Evolutionary conservation across 176 grass and related monocot species (phyloP), one percentile per base, ranked within the genome.

Genomic region (Ananas comosus): DNA sequence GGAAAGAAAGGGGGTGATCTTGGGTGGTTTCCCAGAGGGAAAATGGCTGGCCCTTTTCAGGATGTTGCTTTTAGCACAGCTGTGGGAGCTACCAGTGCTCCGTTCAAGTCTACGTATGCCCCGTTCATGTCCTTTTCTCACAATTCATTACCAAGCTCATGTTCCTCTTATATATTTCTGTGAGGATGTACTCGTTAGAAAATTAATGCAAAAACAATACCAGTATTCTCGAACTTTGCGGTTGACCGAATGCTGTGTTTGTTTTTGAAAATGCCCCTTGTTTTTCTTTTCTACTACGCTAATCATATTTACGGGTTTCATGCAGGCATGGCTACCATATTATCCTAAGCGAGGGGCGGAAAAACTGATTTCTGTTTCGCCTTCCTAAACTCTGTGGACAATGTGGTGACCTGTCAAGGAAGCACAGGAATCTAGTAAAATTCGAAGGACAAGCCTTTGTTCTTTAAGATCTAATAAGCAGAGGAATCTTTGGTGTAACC

Each of bases 1-100:
- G 89, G 84, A 48, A 97, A 97, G 86, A 90, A 97, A 89, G 94
- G 89, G 67, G 94, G 94, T 72, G 94, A 97, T 68, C 86, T 97
- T 72, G 94, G 94, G 51, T 97, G 94, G 94, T 97, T 97, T 68
- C 89, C 94, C 0, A 85, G 94, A 3, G 89, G 94, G 11, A 99
- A 99, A 85, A 99, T 93, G 94, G 94, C 94, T 63, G 89, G 94
- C 0, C 94, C 87, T 81, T 99, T 99, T 70, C 86, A 99, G 74
- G 94, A 99, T 52, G 94, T 99, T 72, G 94, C 94, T 48, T 99
- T 93, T 50, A 84, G 49, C 77, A 99, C 94, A 72, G 76, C 84
- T 65, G 71, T 90, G 72, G 94, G 94, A 73, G 76, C 82, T 73
- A 85, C 80, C 23, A 93, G 89, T 53, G 89, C 87, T 69, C 89